Percentiles rank a stretch among this genome's conserved stretches.
phyloP scores from a whole-genome alignment of 2,329 filamentous ascomycete genomes.

The Truncatella angustata region DNA sequence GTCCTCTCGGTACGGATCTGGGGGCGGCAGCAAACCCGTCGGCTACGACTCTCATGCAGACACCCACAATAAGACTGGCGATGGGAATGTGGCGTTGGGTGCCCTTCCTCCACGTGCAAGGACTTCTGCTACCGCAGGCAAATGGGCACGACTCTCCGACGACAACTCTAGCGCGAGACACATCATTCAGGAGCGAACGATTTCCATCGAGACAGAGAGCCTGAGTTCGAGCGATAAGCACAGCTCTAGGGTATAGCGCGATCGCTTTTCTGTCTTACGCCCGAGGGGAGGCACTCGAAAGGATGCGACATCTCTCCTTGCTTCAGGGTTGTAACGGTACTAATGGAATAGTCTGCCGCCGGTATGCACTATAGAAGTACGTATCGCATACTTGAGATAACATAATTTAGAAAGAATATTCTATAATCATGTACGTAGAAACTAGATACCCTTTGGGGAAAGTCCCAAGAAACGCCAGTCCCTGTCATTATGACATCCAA shows the following conservation, averaged over 20 bases:
- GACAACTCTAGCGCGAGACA: neutral
- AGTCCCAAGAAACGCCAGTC: constrained; percentile 3
- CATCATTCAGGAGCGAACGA: constrained; percentile 1
- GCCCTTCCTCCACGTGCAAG: neutral
- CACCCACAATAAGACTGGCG: neutral
- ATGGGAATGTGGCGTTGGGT: neutral
- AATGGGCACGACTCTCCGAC: constrained; percentile 3
- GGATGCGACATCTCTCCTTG: neutral
- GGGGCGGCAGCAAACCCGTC: neutral
- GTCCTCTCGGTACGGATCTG: neutral
- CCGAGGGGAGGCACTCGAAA: neutral
- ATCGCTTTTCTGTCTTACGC: neutral
- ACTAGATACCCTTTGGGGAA: neutral
- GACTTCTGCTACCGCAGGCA: neutral
- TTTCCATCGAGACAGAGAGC: constrained; percentile 1
- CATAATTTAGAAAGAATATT: too few species aligned
- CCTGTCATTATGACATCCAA: neutral
- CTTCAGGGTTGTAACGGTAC: neutral
- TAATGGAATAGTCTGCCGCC: neutral
- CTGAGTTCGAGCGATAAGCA: neutral
- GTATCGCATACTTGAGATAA: neutral
- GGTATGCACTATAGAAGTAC: neutral
- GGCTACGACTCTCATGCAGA: neutral
- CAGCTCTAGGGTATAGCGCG: neutral
- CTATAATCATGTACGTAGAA: neutral